Evolutionary conservation across 2,329 filamentous ascomycete genomes (phyloP), one percentile per base, ranked within the genome.

Genomic region (Neonectria hederae): DNA sequence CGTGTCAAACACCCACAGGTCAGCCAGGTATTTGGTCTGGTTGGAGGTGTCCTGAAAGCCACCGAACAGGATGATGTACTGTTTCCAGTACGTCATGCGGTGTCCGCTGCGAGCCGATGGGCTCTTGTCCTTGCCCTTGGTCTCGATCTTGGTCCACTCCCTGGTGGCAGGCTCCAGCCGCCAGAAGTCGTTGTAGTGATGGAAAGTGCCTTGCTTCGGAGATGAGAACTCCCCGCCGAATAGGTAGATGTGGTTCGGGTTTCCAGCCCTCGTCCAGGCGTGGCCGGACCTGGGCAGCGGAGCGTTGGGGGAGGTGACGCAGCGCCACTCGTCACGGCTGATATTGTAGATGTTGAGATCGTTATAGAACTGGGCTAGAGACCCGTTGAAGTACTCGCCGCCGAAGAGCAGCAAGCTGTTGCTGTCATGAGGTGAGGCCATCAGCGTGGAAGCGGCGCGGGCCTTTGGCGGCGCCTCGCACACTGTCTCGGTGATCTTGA

Each of bases 181-280:
- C 95, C 96, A 99, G 78, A 99, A 98, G 81, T 98, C 96, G 75
- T 97, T 97, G 82, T 99, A 99, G 80, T 99, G 96, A 78, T 99
- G 97, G 75, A 99, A 99, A 0, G 95, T 98, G 4, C 96, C 96
- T 80, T 98, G 96, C 77, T 97, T 98, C 2, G 96, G 96, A 28
- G 91, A 95, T 62, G 92, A 97, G 78, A 99, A 99, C 80, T 99
- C 96, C 65, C 95, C 96, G 68, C 96, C 96, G 75, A 98, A 98
- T 17, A 99, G 82, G 77, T 97, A 99, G 56, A 98, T 87, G 35
- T 92, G 89, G 67, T 91, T 92, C 17, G 90, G 84, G 79, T 97
- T 97, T 52, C 92, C 92, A 62, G 92, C 94, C 63, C 94, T 88
- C 74, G 93, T 97, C 93, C 94, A 97, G 17, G 96, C 95, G 84